Base-by-base conservation (phyloP, 78 protist genomes). In the Tieghemostelium lacteum region DNA sequence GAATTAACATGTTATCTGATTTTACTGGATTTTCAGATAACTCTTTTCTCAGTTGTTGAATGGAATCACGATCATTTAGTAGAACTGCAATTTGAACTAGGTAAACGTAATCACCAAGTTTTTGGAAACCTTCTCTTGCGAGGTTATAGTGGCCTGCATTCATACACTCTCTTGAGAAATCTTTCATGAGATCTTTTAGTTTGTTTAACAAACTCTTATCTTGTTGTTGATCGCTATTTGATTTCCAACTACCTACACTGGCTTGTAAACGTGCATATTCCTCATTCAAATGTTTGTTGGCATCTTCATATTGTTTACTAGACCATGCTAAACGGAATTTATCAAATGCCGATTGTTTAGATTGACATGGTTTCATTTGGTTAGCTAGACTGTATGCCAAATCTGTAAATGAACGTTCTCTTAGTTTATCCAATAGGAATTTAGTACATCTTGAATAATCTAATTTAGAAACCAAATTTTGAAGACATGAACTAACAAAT, bases 151-250 rank as follows among this genome's bases (percentile, higher is more conserved):
- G 57, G 8, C 91, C 91, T 17, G 91, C 91, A 50, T 83, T 83
- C 80, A 83, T 69, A 60, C 91, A 83, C 39, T 83, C 91, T 57
- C 91, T 73, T 28, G 73, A 76, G 14, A 83, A 83, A 24, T 83
- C 91, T 16, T 78, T 67, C 58, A 83, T 69, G 19, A 58, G 40
- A 34, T 83, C 91, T 39, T 60, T 69, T 10, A 83, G 75, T 17
- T 69, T 83, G 0, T 33, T 14, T 14, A 83, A 31, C 33, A 55
- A 71, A 54, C 91, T 49, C 28, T 70, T 69, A 7, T 83, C 91
- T 2, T 65, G 36, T 2, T 73, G 55, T 10, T 45, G 45, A n/a
- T n/a, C n/a, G n/a, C n/a, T n/a, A n/a, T n/a, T n/a, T n/a, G n/a
- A n/a, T n/a, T n/a, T n/a, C n/a, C n/a, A n/a, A 20, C 22, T 24